Percentiles rank a stretch among this genome's conserved stretches.
phyloP scores from a whole-genome alignment of 1,139 yeast genomes.

The Magnusiomyces starmeri region DNA sequence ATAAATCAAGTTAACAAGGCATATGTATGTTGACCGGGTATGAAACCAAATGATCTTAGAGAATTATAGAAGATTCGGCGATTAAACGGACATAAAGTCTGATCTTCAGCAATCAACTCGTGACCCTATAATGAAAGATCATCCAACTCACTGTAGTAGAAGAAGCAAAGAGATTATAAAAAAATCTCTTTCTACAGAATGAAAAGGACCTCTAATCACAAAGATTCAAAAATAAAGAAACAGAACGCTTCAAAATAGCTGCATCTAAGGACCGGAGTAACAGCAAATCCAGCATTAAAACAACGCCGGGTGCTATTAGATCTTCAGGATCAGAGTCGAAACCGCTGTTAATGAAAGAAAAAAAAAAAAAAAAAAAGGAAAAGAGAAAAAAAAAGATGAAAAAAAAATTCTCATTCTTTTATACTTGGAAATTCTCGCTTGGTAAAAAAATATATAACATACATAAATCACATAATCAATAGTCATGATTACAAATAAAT shows the following conservation, averaged over 20 bases:
- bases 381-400: background rate
- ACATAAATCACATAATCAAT: no score
- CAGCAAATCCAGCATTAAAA: background rate
- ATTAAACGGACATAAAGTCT: conserved; percentile 3
- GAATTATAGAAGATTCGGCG: conserved; percentile 5
- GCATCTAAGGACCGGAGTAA: background rate
- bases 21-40: conserved; percentile 9
- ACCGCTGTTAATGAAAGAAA: background rate
- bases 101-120: background rate
- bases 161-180: background rate
- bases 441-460: background rate
- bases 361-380: conserved; percentile 1
- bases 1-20: background rate
- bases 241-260: conserved; percentile 1
- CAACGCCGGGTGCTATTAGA: background rate
- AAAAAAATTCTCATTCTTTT: background rate
- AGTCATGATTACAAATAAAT: background rate
- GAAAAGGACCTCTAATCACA: background rate
- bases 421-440: background rate
- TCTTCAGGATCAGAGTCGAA: background rate
- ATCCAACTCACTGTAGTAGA: background rate
- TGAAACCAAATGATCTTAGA: conserved; percentile 9
- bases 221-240: background rate
- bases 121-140: conserved; percentile 1
- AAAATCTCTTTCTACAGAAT: conserved; percentile 1